These are phyloP conservation scores for Phascolomyces articulosus DNA, from an alignment of 371 early-diverging fungal genomes.

Conservation along the genomic window DNA sequence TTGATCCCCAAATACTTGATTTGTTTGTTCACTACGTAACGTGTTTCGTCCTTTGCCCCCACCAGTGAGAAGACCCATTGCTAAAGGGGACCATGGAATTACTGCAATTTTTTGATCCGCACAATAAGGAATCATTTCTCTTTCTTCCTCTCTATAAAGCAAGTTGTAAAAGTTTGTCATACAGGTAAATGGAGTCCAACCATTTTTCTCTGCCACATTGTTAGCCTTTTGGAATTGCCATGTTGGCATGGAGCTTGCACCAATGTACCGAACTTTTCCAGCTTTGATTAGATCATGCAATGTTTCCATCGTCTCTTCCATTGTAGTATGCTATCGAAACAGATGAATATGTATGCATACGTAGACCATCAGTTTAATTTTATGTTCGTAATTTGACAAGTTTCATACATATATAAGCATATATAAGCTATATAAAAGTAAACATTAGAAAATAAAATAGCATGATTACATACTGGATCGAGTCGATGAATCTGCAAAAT, in stretches of 20 bases:
- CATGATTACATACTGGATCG: constrained; percentile 23
- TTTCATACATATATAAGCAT: background rate
- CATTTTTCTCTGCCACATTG: constrained; percentile 45
- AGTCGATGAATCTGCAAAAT: constrained; percentile 63
- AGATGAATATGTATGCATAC: too few species aligned
- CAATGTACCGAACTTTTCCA: constrained; percentile 56
- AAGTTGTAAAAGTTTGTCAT: constrained; percentile 60
- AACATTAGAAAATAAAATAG: background rate
- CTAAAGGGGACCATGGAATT: constrained; percentile 61
- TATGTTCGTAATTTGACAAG: background rate
- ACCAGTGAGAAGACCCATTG: constrained; percentile 31
- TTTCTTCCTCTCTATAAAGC: constrained; percentile 64
- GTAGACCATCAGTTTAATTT: too few species aligned
- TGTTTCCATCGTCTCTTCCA: constrained; percentile 61
- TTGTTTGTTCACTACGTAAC: constrained; percentile 16
- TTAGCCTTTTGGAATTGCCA: constrained; percentile 53
- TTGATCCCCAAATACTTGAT: constrained; percentile 3
- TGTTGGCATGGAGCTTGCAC: constrained; percentile 31
- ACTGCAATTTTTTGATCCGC: constrained; percentile 41
- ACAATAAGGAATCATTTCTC: constrained; percentile 60
- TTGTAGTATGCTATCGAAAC: constrained; percentile 30
- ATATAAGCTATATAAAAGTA: too few species aligned
- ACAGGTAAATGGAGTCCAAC: constrained; percentile 55
- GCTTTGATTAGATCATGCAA: constrained; percentile 51
- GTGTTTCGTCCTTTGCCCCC: constrained; percentile 37